A percentile compares a stretch with the other conserved stretches of the same genome.
phyloP scores from a whole-genome alignment of 441 rosid species.

The Bocquillonia castaneifolia region DNA sequence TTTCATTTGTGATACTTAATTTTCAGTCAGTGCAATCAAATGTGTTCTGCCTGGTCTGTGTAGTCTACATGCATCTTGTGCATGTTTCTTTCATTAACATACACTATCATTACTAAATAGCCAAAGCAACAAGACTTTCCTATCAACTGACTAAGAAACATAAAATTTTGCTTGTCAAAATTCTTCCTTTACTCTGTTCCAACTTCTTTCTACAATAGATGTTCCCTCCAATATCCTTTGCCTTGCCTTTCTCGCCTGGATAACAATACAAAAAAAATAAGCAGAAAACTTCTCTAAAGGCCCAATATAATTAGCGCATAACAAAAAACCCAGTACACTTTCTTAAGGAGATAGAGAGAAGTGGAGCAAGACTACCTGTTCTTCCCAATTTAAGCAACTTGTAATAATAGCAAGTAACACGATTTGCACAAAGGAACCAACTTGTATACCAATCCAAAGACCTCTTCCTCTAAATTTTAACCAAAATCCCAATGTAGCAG shows the following conservation, averaged over 20 bases:
- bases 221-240: slow-evolving; percentile 20
- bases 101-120: no score
- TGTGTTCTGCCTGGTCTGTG: no score
- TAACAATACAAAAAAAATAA: neutral
- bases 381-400: slow-evolving; percentile 45
- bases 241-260: slow-evolving; percentile 21
- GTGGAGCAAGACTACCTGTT: slow-evolving; percentile 39
- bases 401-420: slow-evolving; percentile 35
- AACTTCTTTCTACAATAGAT: neutral
- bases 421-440: slow-evolving; percentile 39
- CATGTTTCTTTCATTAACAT: no score
- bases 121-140: no score
- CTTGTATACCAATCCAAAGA: slow-evolving; percentile 48
- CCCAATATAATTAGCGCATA: neutral
- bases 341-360: neutral
- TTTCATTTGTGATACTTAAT: no score
- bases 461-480: slow-evolving; percentile 37
- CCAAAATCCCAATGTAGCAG: slow-evolving; percentile 36
- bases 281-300: neutral
- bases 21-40: no score
- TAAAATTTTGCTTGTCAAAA: neutral
- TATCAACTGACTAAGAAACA: no score
- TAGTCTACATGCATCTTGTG: no score
- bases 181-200: neutral
- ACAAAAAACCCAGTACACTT: neutral